Base-by-base conservation (phyloP, 805 yeast species). In the Saccharomyces mikatae region DNA sequence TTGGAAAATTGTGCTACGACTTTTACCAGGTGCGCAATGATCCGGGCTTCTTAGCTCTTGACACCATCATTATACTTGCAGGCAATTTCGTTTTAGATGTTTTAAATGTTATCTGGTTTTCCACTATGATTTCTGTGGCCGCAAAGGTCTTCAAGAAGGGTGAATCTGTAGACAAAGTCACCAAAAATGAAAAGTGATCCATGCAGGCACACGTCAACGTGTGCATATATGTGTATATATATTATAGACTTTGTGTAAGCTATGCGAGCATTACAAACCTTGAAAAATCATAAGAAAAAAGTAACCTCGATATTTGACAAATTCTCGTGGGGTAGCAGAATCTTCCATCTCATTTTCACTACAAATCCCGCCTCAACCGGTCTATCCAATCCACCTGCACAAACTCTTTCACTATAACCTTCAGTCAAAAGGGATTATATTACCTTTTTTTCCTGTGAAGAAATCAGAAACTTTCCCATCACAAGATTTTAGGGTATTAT, bases 51-150 rank as follows among this genome's bases (percentile, higher is more conserved):
- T 84, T 17, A 56, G 72, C 24, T 29, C 74, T 30, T 71, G 84
- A 54, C 27, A 62, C 74, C 2, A 14, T 52, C 6, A 52, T 71
- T 26, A 62, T 70, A n/a, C 63, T 69, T 8, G 69, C 81, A 58
- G 66, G 73, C 51, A 89, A 90, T 68, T 54, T 81, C 11, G 72
- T 81, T 14, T 79, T 90, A 58, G 81, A 87, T 64, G 57, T 71
- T 6, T 76, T 90, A 65, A 90, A 90, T 68, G 68, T 86, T 22
- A 76, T 76, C 61, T 90, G 97, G 97, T 89, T 90, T 71, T 68
- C 76, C 56, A 85, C 85, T 63, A 90, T 90, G 97, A 68, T 88
- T 13, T 59, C 62, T 36, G 77, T 87, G 51, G 92, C 92, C 6
- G 65, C 64, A 48, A 77, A 76, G 66, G 74, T 78, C 65, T 32